Percentiles rank a stretch among this genome's conserved stretches.
Evolutionary conservation across 2,329 filamentous ascomycete genomes (phyloP).

Genomic region (Graphium sp.): DNA sequence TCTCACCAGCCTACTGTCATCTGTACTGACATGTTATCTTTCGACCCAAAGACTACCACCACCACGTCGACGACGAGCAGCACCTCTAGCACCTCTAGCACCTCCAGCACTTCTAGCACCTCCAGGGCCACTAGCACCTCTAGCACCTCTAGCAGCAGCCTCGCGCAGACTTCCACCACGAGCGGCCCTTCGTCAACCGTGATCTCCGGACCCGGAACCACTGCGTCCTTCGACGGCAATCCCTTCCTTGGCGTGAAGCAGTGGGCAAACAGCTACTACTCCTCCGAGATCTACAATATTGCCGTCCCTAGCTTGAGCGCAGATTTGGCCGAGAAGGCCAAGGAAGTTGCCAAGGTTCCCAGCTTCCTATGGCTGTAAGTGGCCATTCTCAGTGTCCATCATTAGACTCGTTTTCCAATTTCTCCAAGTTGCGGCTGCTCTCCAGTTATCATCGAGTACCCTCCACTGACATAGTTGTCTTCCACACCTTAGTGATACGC

Average conservation of each 20-base stretch:
- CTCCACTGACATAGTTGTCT: conserved; percentile 1
- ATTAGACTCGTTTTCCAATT: conserved; percentile 4
- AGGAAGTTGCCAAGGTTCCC: conserved; percentile 31
- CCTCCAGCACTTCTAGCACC: conserved; percentile 5
- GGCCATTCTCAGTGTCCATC: no score
- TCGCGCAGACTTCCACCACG: conserved; percentile 10
- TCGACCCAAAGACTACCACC: neutral
- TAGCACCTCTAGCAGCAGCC: conserved; percentile 4
- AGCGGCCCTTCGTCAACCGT: conserved; percentile 11
- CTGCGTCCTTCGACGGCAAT: conserved; percentile 28
- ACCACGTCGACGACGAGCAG: conserved; percentile 1
- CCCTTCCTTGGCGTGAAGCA: conserved; percentile 30
- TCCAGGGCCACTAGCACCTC: conserved; percentile 9
- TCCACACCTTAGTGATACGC: conserved; percentile 23
- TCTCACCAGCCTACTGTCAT: no score
- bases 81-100: conserved; percentile 11
- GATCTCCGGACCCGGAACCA: conserved; percentile 17
- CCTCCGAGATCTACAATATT: conserved; percentile 31
- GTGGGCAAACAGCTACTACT: conserved; percentile 38
- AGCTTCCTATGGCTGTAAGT: conserved; percentile 34
- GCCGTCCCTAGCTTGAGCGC: conserved; percentile 47
- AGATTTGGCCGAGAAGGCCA: conserved; percentile 31
- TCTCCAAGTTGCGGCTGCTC: no score
- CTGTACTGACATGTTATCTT: no score
- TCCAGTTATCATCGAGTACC: no score